A percentile compares a stretch with the other conserved stretches of the same genome.
Conservation (phyloP, 495 filamentous ascomycete species). For the Recurvomyces mirabilis region DNA sequence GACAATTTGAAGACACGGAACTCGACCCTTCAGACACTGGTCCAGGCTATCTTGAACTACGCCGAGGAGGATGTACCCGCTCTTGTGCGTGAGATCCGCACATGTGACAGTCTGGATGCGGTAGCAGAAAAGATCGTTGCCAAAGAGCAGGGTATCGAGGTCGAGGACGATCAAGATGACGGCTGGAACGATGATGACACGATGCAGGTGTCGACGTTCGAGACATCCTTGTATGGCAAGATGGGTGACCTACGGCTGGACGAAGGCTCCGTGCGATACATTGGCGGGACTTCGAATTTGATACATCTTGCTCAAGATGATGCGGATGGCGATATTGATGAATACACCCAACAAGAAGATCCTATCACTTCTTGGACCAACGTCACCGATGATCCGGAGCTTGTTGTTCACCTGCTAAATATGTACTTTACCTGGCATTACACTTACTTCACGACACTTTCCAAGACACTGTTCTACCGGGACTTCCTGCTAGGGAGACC, state of each 20-base stretch:
- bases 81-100: conserved; percentile 75
- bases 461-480: conserved; percentile 76
- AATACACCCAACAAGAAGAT: conserved; percentile 41
- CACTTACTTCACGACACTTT: conserved; percentile 86
- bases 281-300: conserved; percentile 89
- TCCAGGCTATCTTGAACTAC: conserved; percentile 87
- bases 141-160: conserved; percentile 37
- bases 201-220: conserved; percentile 50
- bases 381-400: conserved; percentile 65
- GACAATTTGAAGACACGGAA: conserved; percentile 79
- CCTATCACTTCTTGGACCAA: conserved; percentile 75
- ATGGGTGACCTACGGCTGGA: conserved; percentile 84
- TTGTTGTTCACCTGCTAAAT: conserved; percentile 79
- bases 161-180: conserved; percentile 30
- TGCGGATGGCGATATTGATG: conserved; percentile 30
- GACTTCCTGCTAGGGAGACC: conserved; percentile 64
- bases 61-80: conserved; percentile 71
- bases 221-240: conserved; percentile 78
- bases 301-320: conserved; percentile 59
- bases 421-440: conserved; percentile 99
- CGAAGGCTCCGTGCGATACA: conserved; percentile 82
- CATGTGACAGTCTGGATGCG: conserved; percentile 81
- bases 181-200: conserved; percentile 29
- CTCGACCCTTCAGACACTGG: conserved; percentile 78
- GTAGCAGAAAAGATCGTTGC: conserved; percentile 72